Percentiles rank a stretch among this genome's conserved stretches.
Evolutionary conservation across 805 yeast species (phyloP).

Genomic region (Maudiozyma turicensis): DNA sequence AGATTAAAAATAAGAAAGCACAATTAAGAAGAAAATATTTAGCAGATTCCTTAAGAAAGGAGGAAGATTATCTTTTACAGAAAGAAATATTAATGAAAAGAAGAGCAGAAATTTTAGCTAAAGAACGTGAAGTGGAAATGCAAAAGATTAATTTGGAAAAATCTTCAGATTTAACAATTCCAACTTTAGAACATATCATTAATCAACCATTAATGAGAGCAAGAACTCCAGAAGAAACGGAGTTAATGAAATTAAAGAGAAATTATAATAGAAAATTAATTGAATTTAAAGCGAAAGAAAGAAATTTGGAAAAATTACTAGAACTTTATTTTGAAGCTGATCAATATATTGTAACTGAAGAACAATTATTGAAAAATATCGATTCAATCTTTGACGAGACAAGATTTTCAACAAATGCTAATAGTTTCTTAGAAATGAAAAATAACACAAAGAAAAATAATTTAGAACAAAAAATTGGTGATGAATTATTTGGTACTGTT

Average conservation of each 20-base stretch:
- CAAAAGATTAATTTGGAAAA: slow-evolving; percentile 16
- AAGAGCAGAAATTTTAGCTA: slow-evolving; percentile 31
- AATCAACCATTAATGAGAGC: slow-evolving; percentile 61
- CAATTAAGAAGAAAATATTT: slow-evolving; percentile 66
- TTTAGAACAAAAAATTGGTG: slow-evolving; percentile 21
- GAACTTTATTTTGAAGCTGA: slow-evolving; percentile 64
- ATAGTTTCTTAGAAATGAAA: slow-evolving; percentile 1
- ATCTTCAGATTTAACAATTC: slow-evolving; percentile 51
- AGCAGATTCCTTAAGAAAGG: slow-evolving; percentile 48
- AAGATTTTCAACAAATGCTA: not conserved
- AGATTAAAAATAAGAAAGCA: slow-evolving; percentile 30
- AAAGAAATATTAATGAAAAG: slow-evolving; percentile 21
- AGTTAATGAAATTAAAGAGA: slow-evolving; percentile 48
- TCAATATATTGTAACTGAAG: slow-evolving; percentile 64
- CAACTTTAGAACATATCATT: slow-evolving; percentile 62
- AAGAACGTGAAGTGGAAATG: slow-evolving; percentile 28
- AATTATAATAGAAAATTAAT: slow-evolving; percentile 52
- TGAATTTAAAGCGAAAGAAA: slow-evolving; percentile 43
- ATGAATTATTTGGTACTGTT: slow-evolving; percentile 32
- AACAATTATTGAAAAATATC: slow-evolving; percentile 35
- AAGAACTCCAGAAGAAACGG: slow-evolving; percentile 63
- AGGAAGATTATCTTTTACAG: slow-evolving; percentile 39
- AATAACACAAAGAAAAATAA: slow-evolving; percentile 3
- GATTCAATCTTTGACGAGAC: slow-evolving; percentile 22
- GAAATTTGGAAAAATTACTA: slow-evolving; percentile 47